A percentile compares a stretch with the other conserved stretches of the same genome.
Evolutionary conservation across 2,329 filamentous ascomycete genomes (phyloP).

Genomic region (Aspergillus nomiae): DNA sequence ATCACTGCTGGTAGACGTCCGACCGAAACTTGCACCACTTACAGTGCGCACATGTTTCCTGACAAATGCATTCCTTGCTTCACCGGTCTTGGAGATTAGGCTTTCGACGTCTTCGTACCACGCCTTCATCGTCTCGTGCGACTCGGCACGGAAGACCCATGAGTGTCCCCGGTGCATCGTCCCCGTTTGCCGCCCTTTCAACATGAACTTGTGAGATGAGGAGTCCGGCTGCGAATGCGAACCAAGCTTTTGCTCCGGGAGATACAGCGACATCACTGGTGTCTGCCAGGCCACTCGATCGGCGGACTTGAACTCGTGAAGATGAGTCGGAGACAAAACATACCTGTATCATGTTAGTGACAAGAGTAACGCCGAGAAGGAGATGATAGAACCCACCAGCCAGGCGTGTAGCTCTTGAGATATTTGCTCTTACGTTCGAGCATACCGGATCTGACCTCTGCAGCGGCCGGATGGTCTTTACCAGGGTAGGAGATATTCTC

Average conservation of each 20-base stretch:
- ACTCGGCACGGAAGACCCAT: conserved; percentile 69
- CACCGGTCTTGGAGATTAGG: conserved; percentile 83
- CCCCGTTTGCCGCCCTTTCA: conserved; percentile 93
- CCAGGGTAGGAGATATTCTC: conserved; percentile 91
- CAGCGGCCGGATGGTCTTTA: conserved; percentile 76
- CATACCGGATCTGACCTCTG: conserved; percentile 86
- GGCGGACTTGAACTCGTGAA: conserved; percentile 99
- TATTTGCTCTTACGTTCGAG: conserved; percentile 99
- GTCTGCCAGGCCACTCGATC: conserved; percentile 80
- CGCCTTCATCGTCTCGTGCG: conserved; percentile 91
- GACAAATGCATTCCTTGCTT: conserved; percentile 86
- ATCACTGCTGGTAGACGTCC: conserved; percentile 70
- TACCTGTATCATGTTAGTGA: conserved; percentile 62
- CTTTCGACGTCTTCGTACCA: conserved; percentile 94
- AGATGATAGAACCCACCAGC: conserved; percentile 66
- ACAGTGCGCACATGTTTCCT: conserved; percentile 76
- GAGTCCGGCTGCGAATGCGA: conserved; percentile 82
- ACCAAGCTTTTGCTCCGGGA: conserved; percentile 92
- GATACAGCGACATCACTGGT: conserved; percentile 93
- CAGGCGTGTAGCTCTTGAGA: conserved; percentile 92
- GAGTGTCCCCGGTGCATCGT: conserved; percentile 80
- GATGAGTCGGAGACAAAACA: conserved; percentile 90
- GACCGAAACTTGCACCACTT: conserved; percentile 63
- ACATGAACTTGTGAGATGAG: conserved; percentile 94
- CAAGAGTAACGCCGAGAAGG: not conserved